Conservation (phyloP, 352 stramenopile species). For the Phytopythium boreale region DNA sequence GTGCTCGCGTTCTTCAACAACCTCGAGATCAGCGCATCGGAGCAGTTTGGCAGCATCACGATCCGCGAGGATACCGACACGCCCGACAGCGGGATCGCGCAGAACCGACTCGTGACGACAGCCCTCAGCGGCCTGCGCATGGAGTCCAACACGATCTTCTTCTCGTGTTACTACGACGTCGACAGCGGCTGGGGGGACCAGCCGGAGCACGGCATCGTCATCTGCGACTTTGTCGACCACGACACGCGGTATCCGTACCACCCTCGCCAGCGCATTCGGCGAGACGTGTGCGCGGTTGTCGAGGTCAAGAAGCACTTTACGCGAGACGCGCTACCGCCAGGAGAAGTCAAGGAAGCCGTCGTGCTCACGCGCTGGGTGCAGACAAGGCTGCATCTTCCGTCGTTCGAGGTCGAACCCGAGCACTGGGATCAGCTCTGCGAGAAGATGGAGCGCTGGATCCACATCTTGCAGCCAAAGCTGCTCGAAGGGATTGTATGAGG, state of each 20-base stretch:
- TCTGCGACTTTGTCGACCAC: slow-evolving; percentile 23
- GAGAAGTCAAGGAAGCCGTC: slow-evolving; percentile 3
- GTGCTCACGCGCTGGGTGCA: slow-evolving; percentile 24
- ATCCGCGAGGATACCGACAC: slow-evolving; percentile 34
- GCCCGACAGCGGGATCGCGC: slow-evolving; percentile 19
- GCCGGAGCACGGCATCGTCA: slow-evolving; percentile 14
- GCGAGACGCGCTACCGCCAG: not conserved
- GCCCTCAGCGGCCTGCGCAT: slow-evolving; percentile 12
- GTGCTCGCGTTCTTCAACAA: slow-evolving; percentile 24
- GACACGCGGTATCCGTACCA: slow-evolving; percentile 22
- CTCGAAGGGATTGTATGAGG: slow-evolving; percentile 12
- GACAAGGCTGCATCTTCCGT: slow-evolving; percentile 13
- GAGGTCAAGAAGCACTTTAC: slow-evolving; percentile 10
- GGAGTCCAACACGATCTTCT: slow-evolving; percentile 34
- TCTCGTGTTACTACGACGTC: slow-evolving; percentile 20
- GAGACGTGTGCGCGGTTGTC: slow-evolving; percentile 18
- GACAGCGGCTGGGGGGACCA: slow-evolving; percentile 10
- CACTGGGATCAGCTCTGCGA: slow-evolving; percentile 13
- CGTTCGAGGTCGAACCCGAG: slow-evolving; percentile 5
- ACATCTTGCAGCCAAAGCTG: slow-evolving; percentile 13
- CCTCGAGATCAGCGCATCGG: slow-evolving; percentile 34
- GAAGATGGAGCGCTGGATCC: slow-evolving; percentile 18
- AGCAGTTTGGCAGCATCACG: slow-evolving; percentile 33
- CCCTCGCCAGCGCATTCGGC: slow-evolving; percentile 11
- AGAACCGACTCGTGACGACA: slow-evolving; percentile 31